Conservation (phyloP, 768 basidiomycete species). For the Amanita subjunquillea region DNA sequence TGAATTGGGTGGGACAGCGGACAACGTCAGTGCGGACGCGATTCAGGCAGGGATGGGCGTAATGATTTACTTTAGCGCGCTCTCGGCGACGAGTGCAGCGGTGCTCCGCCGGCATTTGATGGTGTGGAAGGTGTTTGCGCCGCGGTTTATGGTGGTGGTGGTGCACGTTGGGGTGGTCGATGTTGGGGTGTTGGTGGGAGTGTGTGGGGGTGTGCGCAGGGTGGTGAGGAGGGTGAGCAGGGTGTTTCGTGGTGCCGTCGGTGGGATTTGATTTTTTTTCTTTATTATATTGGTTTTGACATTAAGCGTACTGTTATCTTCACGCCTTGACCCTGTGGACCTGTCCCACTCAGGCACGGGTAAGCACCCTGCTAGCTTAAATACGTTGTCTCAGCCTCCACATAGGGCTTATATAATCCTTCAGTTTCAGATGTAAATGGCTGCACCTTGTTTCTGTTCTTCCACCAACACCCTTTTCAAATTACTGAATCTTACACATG, state of each 20-base stretch:
- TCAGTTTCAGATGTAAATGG: too few relatives aligned
- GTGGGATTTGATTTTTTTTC: too few relatives aligned
- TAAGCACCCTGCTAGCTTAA: too few relatives aligned
- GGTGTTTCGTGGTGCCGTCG: neutral
- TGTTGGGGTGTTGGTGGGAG: slow-evolving; percentile 49
- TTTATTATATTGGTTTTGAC: too few relatives aligned
- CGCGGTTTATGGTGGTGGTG: slow-evolving; percentile 80
- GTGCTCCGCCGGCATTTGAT: slow-evolving; percentile 78
- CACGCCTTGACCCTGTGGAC: too few relatives aligned
- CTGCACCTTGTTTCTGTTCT: too few relatives aligned
- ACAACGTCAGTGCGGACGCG: slow-evolving; percentile 26
- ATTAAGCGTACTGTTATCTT: too few relatives aligned
- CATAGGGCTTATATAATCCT: too few relatives aligned
- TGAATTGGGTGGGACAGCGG: slow-evolving; percentile 1
- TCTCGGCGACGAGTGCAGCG: slow-evolving; percentile 66
- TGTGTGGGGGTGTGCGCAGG: slow-evolving; percentile 37
- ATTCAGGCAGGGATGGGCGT: slow-evolving; percentile 50
- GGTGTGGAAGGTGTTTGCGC: slow-evolving; percentile 99
- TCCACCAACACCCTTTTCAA: too few relatives aligned
- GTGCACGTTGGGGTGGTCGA: slow-evolving; percentile 63
- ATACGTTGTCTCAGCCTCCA: too few relatives aligned
- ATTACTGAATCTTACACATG: too few relatives aligned
- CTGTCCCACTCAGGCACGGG: too few relatives aligned
- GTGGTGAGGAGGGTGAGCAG: slow-evolving; percentile 12
- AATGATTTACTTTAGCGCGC: slow-evolving; percentile 55